Evolutionary conservation across 495 filamentous ascomycete genomes (phyloP), one percentile per base, ranked within the genome.

Genomic region (Hypoxylon lenormandii): DNA sequence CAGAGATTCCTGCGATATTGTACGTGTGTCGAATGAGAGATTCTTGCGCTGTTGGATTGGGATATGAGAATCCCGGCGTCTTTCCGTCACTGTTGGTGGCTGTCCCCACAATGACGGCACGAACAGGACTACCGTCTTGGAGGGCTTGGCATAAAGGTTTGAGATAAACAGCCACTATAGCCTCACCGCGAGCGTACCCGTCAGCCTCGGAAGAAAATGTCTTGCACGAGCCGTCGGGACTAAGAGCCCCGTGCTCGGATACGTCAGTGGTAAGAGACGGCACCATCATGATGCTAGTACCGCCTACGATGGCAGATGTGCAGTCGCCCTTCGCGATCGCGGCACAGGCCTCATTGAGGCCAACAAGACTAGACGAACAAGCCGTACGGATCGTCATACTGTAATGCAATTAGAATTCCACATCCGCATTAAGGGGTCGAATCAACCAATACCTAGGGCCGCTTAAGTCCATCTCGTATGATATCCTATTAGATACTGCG

Each of bases 401-500:
- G 8, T 21, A 26, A 60, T 28, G 26, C 26, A 28, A 46, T 42
- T 62, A 57, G 72, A 12, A 59, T 47, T n/a, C 11, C 33, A 18
- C 4, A 50, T 19, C 19, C 16, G 5, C 6, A 21, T 48, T 16
- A 28, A 28, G 26, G 26, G 26, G 26, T 10, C 36, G 21, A 10
- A 3, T 12, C 42, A 4, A 22, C 13, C n/a, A 18, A 23, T 45
- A 56, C 51, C 63, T 74, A 11, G 75, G 73, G 7, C 73, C 73
- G 49, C 46, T 56, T 10, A 76, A 64, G 42, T 72, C 69, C 19
- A 71, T 66, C 46, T 76, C 72, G 19, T 72, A 78, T 18, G 61
- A 59, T 15, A 85, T 74, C 1, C 92, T 84, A 45, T 86, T 86
- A 11, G 82, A 79, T 4, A 86, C 74, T 4, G 88, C 79, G 0